Conservation (phyloP, 208 protist species). For the Leishmania braziliensis region DNA sequence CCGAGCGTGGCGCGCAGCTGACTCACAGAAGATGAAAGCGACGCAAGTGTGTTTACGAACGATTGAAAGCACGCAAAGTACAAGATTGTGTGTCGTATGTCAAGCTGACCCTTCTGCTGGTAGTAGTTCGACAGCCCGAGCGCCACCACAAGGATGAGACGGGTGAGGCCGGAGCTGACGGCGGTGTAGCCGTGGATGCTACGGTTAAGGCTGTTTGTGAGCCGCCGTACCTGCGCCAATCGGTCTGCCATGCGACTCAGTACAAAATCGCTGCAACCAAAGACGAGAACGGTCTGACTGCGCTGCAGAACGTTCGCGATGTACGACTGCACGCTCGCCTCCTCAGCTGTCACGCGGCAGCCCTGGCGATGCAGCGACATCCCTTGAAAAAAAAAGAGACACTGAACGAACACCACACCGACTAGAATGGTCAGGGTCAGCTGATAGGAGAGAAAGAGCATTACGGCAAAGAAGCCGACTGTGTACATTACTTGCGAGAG, state of each 20-base stretch:
- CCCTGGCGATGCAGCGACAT: conserved; percentile 33
- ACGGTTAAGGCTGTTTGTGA: conserved; percentile 42
- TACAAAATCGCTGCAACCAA: conserved; percentile 59
- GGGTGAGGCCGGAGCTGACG: conserved; percentile 53
- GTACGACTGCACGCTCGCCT: conserved; percentile 49
- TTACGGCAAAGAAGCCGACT: conserved; percentile 32
- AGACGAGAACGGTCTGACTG: conserved; percentile 68
- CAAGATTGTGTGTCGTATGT: conserved; percentile 62
- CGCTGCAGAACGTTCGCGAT: conserved; percentile 68
- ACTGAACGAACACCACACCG: conserved; percentile 48
- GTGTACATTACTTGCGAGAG: conserved; percentile 37
- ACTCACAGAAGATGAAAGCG: conserved; percentile 44
- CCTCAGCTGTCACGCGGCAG: conserved; percentile 38
- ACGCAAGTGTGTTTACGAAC: conserved; percentile 49
- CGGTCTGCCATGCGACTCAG: conserved; percentile 35
- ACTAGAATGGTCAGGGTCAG: conserved; percentile 55
- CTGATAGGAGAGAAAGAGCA: conserved; percentile 62
- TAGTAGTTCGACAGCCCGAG: conserved; percentile 62
- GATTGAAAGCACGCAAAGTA: conserved; percentile 75
- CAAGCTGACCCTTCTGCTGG: conserved; percentile 52
- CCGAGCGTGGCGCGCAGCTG: conserved; percentile 43
- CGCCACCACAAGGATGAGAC: conserved; percentile 68
- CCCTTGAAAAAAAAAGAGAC: conserved; percentile 48
- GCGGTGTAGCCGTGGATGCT: conserved; percentile 71
- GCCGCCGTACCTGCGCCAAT: conserved; percentile 23